Evolutionary conservation across 164 flowering plant species (phyloP), one percentile per base, ranked within the genome.

Genomic region (Annona cherimola): DNA sequence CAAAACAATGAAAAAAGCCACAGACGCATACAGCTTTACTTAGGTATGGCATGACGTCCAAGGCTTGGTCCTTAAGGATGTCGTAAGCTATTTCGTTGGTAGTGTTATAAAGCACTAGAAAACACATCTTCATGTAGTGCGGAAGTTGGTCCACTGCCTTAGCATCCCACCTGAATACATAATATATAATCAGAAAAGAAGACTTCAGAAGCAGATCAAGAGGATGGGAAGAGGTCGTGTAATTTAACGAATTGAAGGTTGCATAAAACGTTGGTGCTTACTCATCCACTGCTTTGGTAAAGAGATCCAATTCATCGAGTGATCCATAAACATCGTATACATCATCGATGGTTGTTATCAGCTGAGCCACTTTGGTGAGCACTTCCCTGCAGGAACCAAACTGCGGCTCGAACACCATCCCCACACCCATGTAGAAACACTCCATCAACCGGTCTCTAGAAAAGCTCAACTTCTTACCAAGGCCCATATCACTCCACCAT

Each of bases 301-400:
- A 80, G 2, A 76, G 79, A 60, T 83, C 79, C 1, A 86, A 68
- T 68, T 86, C 87, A 42, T 83, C 82, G 63, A 77, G 45, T 9
- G 76, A 73, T 7, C 84, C 89, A 76, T 79, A 83, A 61, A 83
- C 77, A 76, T 86, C 89, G 59, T 79, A 84, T 1, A 84, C 66
- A 69, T 84, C 84, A 74, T 84, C 89, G 1, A 86, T 70, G 45
- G 69, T 61, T 9, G 86, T 72, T 8, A 84, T 67, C 0, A 86
- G 43, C 0, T 73, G 1, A 3, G 55, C 2, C 4, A 74, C 75
- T 74, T 84, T 84, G 3, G 83, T 73, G 7, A 81, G 12, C 9
- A 12, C 75, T 74, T 63, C 69, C 2, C 87, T 79, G 11, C 75
- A 76, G 2, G 41, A 4, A 0, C 80, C 68, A 45, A 45, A 57